These are phyloP conservation scores for Candida tunisiensis DNA, from an alignment of 1,139 yeast species.

Conservation along the genomic window DNA sequence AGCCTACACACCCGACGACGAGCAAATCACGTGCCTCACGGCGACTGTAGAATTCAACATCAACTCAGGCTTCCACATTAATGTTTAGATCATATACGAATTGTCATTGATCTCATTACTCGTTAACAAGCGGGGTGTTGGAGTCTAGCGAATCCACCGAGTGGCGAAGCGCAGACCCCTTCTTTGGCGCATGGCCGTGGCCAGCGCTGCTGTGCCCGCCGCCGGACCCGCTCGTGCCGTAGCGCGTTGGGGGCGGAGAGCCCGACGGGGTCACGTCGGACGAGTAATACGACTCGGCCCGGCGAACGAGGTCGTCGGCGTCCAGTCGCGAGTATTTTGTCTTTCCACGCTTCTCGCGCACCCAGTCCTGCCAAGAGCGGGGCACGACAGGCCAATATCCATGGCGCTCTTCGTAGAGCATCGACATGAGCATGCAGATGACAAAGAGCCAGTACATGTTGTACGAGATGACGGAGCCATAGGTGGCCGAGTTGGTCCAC, in stretches of 20 bases:
- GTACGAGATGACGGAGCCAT: conserved; percentile 73
- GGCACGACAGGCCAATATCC: too few species aligned
- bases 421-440: conserved; percentile 34
- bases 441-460: conserved; percentile 67
- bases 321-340: too few species aligned
- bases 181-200: too few species aligned
- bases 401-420: conserved; percentile 56
- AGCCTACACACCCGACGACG: conserved; percentile 75
- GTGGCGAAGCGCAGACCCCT: conserved; percentile 2
- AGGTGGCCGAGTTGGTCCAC: conserved; percentile 87
- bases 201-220: too few species aligned
- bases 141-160: conserved; percentile 9
- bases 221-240: too few species aligned
- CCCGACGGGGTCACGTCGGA: too few species aligned
- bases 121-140: conserved; percentile 8
- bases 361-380: not conserved
- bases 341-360: too few species aligned
- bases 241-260: too few species aligned
- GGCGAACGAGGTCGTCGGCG: not conserved
- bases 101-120: not conserved
- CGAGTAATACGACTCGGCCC: not conserved
- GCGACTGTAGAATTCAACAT: conserved; percentile 40
- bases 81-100: not conserved
- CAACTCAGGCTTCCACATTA: not conserved
- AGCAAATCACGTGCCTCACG: conserved; percentile 66